phyloP scores from a whole-genome alignment of 208 protist genomes.

The Trypanosomatidae sp. region DNA sequence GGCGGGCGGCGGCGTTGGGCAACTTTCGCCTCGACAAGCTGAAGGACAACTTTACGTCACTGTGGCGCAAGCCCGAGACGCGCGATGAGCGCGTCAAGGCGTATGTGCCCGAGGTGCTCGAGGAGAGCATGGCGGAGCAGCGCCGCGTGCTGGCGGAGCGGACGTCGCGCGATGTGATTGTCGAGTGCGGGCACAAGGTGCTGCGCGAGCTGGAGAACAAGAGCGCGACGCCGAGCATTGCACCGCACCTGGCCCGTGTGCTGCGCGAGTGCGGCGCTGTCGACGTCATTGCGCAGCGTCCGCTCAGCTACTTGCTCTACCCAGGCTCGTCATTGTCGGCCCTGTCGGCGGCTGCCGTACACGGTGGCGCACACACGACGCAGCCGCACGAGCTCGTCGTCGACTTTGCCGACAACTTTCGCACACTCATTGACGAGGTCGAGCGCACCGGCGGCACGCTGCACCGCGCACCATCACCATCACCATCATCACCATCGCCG shows the following conservation, averaged over 20 bases:
- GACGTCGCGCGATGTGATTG: constrained; percentile 72
- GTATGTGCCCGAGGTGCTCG: constrained; percentile 77
- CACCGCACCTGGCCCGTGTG: constrained; percentile 62
- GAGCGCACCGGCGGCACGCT: constrained; percentile 60
- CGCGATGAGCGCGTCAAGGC: constrained; percentile 74
- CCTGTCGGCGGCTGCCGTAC: too few relatives aligned
- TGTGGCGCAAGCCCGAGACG: constrained; percentile 79
- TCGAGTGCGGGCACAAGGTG: constrained; percentile 69
- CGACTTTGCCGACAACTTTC: constrained; percentile 72
- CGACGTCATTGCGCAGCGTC: constrained; percentile 69
- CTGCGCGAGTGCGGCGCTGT: constrained; percentile 53
- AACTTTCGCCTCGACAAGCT: too few relatives aligned
- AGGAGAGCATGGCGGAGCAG: constrained; percentile 70
- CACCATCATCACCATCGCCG: not conserved
- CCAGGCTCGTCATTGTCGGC: constrained; percentile 27
- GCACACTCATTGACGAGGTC: constrained; percentile 63
- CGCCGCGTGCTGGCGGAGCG: constrained; percentile 62
- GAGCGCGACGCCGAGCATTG: constrained; percentile 75
- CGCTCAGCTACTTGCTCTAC: constrained; percentile 78
- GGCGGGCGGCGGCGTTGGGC: too few relatives aligned
- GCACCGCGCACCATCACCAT: not conserved
- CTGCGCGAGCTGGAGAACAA: constrained; percentile 75
- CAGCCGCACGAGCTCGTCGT: constrained; percentile 58
- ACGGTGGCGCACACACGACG: not conserved
- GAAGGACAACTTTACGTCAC: constrained; percentile 57